Percentiles rank a stretch among this genome's conserved stretches.
These are phyloP conservation scores for Emericellopsis terricola DNA, from an alignment of 495 filamentous ascomycete genomes.

Conservation along the genomic window DNA sequence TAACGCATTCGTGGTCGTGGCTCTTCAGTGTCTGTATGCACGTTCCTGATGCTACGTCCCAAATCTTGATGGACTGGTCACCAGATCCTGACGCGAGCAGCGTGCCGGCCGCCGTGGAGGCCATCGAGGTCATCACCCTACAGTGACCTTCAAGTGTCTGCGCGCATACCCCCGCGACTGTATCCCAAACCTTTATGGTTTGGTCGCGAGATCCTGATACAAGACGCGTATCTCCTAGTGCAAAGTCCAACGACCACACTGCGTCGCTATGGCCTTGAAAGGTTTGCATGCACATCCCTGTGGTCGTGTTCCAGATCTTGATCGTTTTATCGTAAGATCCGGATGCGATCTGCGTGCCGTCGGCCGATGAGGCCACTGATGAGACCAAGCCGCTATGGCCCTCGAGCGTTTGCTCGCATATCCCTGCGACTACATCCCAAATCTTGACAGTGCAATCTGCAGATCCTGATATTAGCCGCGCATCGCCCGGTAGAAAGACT, in stretches of 20 bases:
- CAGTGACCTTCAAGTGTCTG: background rate
- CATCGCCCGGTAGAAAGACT: too few species aligned
- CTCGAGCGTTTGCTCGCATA: background rate
- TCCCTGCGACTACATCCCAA: background rate
- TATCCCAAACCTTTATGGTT: conserved; percentile 1
- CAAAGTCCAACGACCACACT: background rate
- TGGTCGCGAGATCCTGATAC: background rate
- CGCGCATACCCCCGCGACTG: background rate
- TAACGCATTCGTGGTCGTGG: background rate
- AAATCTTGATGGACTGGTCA: background rate
- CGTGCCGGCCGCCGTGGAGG: background rate
- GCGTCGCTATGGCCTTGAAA: background rate
- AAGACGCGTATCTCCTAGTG: background rate
- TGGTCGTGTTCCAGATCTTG: background rate
- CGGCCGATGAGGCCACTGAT: conserved; percentile 6
- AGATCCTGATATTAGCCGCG: too few species aligned
- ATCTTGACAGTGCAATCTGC: background rate
- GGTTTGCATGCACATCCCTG: background rate
- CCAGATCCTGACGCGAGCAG: background rate
- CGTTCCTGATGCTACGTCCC: conserved; percentile 2
- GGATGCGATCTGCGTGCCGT: conserved; percentile 6
- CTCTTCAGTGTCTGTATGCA: conserved; percentile 5
- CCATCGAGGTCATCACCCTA: background rate
- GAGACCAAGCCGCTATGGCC: background rate
- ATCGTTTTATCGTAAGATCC: conserved; percentile 3